These are phyloP conservation scores for Vitis amurensis DNA, from an alignment of 164 flowering plant species.

Conservation along the genomic window DNA sequence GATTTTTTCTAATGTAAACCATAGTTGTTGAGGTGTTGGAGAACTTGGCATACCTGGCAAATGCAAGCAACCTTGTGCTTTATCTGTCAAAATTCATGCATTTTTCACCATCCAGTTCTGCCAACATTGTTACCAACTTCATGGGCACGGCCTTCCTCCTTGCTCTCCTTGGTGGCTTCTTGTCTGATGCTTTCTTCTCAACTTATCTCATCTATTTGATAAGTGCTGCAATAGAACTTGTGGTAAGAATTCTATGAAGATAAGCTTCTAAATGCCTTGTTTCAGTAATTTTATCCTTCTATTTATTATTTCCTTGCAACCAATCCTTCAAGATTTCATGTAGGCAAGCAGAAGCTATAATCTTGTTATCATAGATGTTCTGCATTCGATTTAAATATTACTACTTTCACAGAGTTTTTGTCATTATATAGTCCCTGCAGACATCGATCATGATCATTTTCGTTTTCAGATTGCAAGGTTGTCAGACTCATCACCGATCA, in stretches of 20 bases:
- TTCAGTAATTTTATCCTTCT: not conserved
- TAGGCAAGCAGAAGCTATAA: too few relatives aligned
- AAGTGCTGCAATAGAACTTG: slow-evolving; percentile 60
- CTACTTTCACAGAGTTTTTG: too few relatives aligned
- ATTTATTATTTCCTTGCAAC: not conserved
- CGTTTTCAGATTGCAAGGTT: not conserved
- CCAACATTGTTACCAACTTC: slow-evolving; percentile 78
- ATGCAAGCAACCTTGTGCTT: slow-evolving; percentile 78
- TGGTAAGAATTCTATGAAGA: slow-evolving; percentile 41
- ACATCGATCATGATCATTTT: too few relatives aligned
- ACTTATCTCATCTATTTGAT: slow-evolving; percentile 59
- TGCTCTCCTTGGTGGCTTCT: slow-evolving; percentile 83
- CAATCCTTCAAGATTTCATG: too few relatives aligned
- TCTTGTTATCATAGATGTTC: too few relatives aligned
- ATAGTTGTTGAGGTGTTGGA: slow-evolving; percentile 76
- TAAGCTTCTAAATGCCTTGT: not conserved
- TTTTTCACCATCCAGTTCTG: slow-evolving; percentile 59
- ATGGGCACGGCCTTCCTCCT: slow-evolving; percentile 92
- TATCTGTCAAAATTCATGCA: slow-evolving; percentile 69
- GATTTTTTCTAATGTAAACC: not conserved
- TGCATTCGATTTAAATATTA: too few relatives aligned
- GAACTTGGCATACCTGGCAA: slow-evolving; percentile 81
- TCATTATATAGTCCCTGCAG: too few relatives aligned
- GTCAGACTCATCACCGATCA: not conserved
- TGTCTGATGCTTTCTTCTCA: slow-evolving; percentile 71